These are phyloP conservation scores for Candida sithepensis DNA, from an alignment of 805 yeast species.

Conservation along the genomic window DNA sequence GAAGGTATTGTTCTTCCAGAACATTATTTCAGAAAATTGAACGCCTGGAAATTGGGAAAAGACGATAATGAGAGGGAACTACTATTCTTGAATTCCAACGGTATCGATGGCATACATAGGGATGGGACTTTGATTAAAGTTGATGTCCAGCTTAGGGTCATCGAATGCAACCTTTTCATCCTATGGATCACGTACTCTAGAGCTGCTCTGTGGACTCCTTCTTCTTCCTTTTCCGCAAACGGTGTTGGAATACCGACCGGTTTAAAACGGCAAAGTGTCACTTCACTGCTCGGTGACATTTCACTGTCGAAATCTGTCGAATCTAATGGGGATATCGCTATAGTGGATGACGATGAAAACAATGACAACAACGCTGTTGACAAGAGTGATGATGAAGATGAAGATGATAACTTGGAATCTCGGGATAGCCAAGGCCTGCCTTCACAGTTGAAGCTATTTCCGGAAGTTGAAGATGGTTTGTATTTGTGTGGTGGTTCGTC, in stretches of 20 bases:
- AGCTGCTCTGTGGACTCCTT: slow-evolving; percentile 12
- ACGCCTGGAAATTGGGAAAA: slow-evolving; percentile 36
- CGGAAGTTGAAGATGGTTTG: slow-evolving; percentile 34
- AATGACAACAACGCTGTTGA: neutral
- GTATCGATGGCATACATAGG: slow-evolving; percentile 63
- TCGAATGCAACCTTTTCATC: slow-evolving; percentile 53
- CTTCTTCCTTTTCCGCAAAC: slow-evolving; percentile 1
- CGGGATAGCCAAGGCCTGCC: slow-evolving; percentile 32
- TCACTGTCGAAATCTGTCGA: neutral
- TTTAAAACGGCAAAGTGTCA: neutral
- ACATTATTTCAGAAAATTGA: slow-evolving; percentile 76
- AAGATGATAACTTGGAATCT: neutral
- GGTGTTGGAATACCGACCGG: neutral
- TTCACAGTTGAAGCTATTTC: slow-evolving; percentile 51
- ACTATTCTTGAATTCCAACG: slow-evolving; percentile 57
- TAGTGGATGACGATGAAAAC: slow-evolving; percentile 1
- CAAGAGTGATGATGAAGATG: slow-evolving; percentile 3
- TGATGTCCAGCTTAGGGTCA: slow-evolving; percentile 78
- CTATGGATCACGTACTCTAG: slow-evolving; percentile 88
- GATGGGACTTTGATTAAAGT: slow-evolving; percentile 65
- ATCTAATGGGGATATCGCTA: neutral
- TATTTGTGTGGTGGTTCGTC: slow-evolving; percentile 26
- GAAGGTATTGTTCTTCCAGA: slow-evolving; percentile 87
- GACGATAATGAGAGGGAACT: slow-evolving; percentile 41
- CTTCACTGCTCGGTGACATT: neutral